Percentiles rank a stretch among this genome's conserved stretches.
phyloP scores from a whole-genome alignment of 768 basidiomycete genomes.

The Amanita exitialis region DNA sequence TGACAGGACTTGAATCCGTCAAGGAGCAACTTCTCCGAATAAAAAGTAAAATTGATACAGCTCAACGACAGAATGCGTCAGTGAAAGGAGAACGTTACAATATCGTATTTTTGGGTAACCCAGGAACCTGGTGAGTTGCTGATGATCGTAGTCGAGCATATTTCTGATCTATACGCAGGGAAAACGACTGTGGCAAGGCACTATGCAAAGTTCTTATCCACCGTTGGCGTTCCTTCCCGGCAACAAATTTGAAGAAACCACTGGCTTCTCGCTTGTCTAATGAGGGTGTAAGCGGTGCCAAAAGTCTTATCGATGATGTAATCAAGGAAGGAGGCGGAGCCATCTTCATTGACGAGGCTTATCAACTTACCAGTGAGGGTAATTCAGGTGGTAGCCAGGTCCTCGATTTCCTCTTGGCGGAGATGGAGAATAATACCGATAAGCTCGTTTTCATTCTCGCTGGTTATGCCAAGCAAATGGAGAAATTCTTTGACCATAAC shows the following conservation, averaged over 20 bases:
- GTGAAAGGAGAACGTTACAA: constrained; percentile 51
- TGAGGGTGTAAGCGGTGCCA: constrained; percentile 42
- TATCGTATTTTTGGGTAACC: constrained; percentile 56
- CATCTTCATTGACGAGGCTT: constrained; percentile 66
- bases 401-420: constrained; percentile 60
- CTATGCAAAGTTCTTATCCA: constrained; percentile 54
- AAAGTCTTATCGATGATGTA: constrained; percentile 38
- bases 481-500: constrained; percentile 69
- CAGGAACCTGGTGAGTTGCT: constrained; percentile 54
- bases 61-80: constrained; percentile 41
- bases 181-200: constrained; percentile 62
- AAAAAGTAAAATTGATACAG: constrained; percentile 46
- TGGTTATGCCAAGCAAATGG: constrained; percentile 66
- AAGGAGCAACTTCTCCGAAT: constrained; percentile 50
- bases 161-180: constrained; percentile 24
- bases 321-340: constrained; percentile 48
- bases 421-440: constrained; percentile 66
- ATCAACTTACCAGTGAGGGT: constrained; percentile 44
- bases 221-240: constrained; percentile 44
- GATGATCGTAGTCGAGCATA: not conserved
- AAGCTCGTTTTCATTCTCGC: constrained; percentile 61
- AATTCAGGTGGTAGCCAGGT: constrained; percentile 45
- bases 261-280: constrained; percentile 48
- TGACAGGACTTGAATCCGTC: constrained; percentile 62
- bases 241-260: constrained; percentile 47